Conservation (phyloP, 306 rosid genomes). For the Glycyrrhiza uralensis region DNA sequence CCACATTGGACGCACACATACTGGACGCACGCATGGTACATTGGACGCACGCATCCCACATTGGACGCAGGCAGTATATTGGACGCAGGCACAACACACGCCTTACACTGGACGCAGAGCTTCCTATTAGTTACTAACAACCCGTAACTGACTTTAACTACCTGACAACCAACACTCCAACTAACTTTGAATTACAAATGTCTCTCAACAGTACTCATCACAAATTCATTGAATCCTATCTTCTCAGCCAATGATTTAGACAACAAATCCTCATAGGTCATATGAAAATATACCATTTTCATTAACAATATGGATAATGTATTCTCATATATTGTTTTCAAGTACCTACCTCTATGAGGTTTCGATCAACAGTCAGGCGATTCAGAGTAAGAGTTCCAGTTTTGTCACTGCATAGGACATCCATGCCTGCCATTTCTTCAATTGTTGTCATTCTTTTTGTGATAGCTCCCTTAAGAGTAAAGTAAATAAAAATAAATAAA, state of each 20-base stretch:
- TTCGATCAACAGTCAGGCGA: conserved; percentile 75
- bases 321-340: neutral
- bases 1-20: too few species aligned
- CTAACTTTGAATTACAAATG: too few species aligned
- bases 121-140: too few species aligned
- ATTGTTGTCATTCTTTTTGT: conserved; percentile 95
- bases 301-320: neutral
- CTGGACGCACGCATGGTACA: too few species aligned
- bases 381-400: conserved; percentile 89
- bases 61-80: too few species aligned
- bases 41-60: too few species aligned
- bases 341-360: conserved; percentile 72
- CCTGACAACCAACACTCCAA: too few species aligned
- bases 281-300: neutral
- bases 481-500: conserved; percentile 7
- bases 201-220: too few species aligned
- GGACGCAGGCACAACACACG: too few species aligned
- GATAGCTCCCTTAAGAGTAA: conserved; percentile 65
- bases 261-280: neutral
- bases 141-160: too few species aligned
- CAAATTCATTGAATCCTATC: neutral
- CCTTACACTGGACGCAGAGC: too few species aligned
- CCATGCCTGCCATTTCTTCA: conserved; percentile 98
- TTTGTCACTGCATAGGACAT: conserved; percentile 88
- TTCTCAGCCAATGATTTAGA: neutral